Percentiles rank a stretch among this genome's conserved stretches.
phyloP scores from a whole-genome alignment of 179 eudicot genomes.

The Nepenthes alata region DNA sequence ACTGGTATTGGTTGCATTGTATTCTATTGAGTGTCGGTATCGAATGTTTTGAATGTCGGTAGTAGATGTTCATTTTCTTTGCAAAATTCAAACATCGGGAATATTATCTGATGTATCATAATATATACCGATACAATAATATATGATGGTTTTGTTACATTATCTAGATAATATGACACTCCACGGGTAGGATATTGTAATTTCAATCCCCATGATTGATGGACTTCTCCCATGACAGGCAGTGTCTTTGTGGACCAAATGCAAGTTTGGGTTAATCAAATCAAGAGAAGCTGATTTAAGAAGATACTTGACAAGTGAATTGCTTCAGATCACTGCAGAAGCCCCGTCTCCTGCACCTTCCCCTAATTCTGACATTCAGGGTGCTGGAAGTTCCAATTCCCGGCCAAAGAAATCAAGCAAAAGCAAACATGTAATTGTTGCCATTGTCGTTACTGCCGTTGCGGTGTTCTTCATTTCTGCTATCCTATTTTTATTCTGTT shows the following conservation, averaged over 20 bases:
- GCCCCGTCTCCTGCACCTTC: slow-evolving; percentile 12
- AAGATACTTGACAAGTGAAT: slow-evolving; percentile 27
- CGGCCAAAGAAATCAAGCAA: slow-evolving; percentile 10
- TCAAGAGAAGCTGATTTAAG: slow-evolving; percentile 32
- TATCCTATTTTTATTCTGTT: slow-evolving; percentile 42
- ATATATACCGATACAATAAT: no score
- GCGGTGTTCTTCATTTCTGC: slow-evolving; percentile 46
- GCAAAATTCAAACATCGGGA: no score
- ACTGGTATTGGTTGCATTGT: no score
- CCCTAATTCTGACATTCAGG: no score
- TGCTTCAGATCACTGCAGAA: slow-evolving; percentile 20
- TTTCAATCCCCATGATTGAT: neutral
- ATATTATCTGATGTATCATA: neutral
- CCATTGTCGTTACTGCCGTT: slow-evolving; percentile 49
- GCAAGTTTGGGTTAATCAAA: slow-evolving; percentile 46
- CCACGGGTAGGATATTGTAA: neutral
- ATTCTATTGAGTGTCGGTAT: no score
- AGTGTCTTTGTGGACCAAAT: slow-evolving; percentile 34
- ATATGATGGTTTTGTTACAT: neutral
- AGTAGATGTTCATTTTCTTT: no score
- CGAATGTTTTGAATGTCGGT: no score
- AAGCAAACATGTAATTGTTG: slow-evolving; percentile 23
- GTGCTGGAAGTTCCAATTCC: slow-evolving; percentile 13
- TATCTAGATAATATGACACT: neutral
- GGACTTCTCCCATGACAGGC: slow-evolving; percentile 37